Conservation (phyloP, 495 filamentous ascomycete species). For the Lichenothelia convexa region DNA sequence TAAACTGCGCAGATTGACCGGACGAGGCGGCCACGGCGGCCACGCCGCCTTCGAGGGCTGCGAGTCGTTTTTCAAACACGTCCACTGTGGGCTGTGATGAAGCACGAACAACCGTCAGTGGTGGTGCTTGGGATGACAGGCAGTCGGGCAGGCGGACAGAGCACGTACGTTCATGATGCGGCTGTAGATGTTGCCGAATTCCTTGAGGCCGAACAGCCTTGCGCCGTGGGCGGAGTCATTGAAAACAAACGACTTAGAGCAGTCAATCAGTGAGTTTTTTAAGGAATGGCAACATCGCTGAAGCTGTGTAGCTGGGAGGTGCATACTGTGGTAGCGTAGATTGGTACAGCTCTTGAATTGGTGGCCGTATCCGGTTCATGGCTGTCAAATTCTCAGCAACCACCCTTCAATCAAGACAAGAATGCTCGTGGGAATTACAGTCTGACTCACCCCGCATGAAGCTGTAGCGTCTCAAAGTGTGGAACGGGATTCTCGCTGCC, state of each 20-base stretch:
- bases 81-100: constrained; percentile 70
- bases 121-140: too few relatives aligned
- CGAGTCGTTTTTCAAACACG: constrained; percentile 93
- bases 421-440: constrained; percentile 1
- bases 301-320: neutral
- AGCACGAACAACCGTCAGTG: too few relatives aligned
- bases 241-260: constrained; percentile 63
- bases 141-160: neutral
- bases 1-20: constrained; percentile 88
- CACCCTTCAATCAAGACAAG: constrained; percentile 2
- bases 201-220: constrained; percentile 89
- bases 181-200: constrained; percentile 97
- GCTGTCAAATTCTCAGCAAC: neutral
- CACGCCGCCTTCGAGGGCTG: constrained; percentile 84
- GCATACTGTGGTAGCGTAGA: constrained; percentile 75
- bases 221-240: constrained; percentile 95
- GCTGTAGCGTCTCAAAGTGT: constrained; percentile 85
- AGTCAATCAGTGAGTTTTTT: neutral
- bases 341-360: constrained; percentile 83
- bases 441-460: constrained; percentile 70
- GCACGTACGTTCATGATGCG: constrained; percentile 73
- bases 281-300: too few relatives aligned
- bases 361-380: constrained; percentile 52
- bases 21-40: constrained; percentile 81
- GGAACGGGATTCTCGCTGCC: constrained; percentile 8